Base-by-base conservation (phyloP, 495 filamentous ascomycete genomes). In the Beverwykella pulmonaria region DNA sequence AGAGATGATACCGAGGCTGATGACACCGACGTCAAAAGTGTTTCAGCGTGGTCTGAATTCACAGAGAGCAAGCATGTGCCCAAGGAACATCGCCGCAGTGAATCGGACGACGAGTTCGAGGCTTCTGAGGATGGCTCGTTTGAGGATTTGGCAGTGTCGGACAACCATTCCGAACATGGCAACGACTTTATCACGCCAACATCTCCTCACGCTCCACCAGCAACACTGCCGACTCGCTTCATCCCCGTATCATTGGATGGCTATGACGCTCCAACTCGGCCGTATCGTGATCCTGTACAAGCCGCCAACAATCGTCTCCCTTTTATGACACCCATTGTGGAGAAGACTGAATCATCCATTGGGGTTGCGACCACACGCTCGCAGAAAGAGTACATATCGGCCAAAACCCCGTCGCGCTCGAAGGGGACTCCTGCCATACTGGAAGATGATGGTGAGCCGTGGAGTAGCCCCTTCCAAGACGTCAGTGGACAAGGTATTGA, bases 311-410 rank as follows among this genome's bases (percentile, higher is more conserved):
- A 89, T 74, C 87, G 92, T 53, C 81, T 97, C 8, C 94, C 93
- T 36, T 97, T 97, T 76, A 98, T 98, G 94, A 98, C 94, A 0
- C 94, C 94, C 14, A 98, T 98, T 63, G 91, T 93, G 7, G 94
- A 98, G 75, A 89, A 89, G 69, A 98, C 94, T 0, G 94, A 98
- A 76, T 90, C 87, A 22, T 94, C 92, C 0, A 74, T 96, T 22
- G 87, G 86, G 25, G 79, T 88, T 26, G 80, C 84, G 50, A 88
- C 88, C 1, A 79, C 76, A 67, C 56, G 59, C 39, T 67, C 68
- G 72, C 76, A 86, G 53, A 80, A 84, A 69, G 78, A 82, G 76
- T 82, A 83, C 52, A 86, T 87, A 74, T 82, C 79, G 70, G 79
- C 84, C 25, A 95, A 92, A 72, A 94, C 91, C 1, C 92, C 92